A percentile compares a stretch with the other conserved stretches of the same genome.
Conservation (phyloP, 108 stramenopile genomes). For the Poteriospumella lacustris region DNA sequence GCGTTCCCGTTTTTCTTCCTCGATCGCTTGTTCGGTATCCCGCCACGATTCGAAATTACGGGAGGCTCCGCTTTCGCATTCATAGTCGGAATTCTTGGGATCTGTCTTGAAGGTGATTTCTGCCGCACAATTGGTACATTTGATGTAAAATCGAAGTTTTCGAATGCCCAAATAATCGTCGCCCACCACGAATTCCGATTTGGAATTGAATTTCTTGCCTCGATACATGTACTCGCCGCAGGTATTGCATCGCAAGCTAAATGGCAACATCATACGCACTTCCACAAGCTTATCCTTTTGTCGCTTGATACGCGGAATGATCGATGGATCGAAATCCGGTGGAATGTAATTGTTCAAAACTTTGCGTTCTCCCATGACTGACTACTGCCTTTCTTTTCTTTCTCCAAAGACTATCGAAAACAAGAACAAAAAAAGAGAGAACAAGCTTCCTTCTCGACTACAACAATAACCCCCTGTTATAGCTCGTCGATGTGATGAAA, state of each 20-base stretch:
- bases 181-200: conserved; percentile 81
- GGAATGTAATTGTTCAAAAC: conserved; percentile 95
- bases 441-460: too few species aligned
- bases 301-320: conserved; percentile 77
- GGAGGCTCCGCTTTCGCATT: conserved; percentile 85
- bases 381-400: too few species aligned
- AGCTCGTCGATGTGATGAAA: too few species aligned
- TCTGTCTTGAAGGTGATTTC: conserved; percentile 89
- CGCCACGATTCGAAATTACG: conserved; percentile 90
- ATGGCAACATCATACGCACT: conserved; percentile 96
- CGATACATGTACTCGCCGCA: conserved; percentile 89
- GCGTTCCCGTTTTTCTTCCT: conserved; percentile 48
- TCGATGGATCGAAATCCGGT: conserved; percentile 85
- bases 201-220: conserved; percentile 89
- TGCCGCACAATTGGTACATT: conserved; percentile 76
- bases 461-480: too few species aligned
- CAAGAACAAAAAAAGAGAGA: too few species aligned
- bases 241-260: conserved; percentile 80
- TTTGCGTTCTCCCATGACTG: conserved; percentile 99
- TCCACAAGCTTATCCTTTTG: conserved; percentile 69
- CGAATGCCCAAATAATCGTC: conserved; percentile 89
- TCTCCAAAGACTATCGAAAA: too few species aligned
- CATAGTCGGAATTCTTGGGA: conserved; percentile 91
- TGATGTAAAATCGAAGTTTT: conserved; percentile 85
- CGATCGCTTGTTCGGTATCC: conserved; percentile 63